A percentile compares a stretch with the other conserved stretches of the same genome.
These are phyloP conservation scores for Geranium rotundifolium DNA, from an alignment of 345 rosid species.

Conservation along the genomic window DNA sequence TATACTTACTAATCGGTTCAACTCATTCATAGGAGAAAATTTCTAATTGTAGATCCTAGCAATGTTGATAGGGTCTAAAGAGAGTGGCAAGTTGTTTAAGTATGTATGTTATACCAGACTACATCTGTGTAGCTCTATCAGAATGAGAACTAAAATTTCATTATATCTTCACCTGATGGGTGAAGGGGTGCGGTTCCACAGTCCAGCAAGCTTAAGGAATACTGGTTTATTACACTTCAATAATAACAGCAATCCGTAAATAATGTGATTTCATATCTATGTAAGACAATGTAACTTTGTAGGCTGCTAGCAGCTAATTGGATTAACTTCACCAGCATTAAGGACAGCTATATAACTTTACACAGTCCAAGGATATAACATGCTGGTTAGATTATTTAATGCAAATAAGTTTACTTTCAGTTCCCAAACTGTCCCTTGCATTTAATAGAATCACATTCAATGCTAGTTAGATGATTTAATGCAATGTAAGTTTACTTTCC, in stretches of 20 bases:
- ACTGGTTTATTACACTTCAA: background rate
- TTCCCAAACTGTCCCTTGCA: no score
- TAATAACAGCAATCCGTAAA: background rate
- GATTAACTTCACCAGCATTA: no score
- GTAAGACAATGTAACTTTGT: background rate
- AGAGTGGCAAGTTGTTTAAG: background rate
- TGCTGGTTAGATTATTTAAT: no score
- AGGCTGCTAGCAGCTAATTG: background rate
- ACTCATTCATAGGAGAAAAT: no score
- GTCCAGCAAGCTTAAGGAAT: background rate
- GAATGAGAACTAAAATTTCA: background rate
- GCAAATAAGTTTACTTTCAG: no score
- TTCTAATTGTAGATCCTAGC: no score
- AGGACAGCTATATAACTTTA: no score
- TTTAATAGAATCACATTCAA: no score
- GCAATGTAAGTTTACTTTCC: no score
- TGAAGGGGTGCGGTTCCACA: background rate
- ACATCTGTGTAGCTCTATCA: background rate
- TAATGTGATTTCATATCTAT: background rate
- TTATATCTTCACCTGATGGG: background rate
- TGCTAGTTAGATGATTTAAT: no score
- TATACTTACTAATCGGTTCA: no score
- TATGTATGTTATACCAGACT: background rate
- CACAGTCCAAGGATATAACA: no score
- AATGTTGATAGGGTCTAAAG: background rate